Evolutionary conservation across 2,329 filamentous ascomycete species (phyloP).

Genomic region (Trichoderma pleuroti): DNA sequence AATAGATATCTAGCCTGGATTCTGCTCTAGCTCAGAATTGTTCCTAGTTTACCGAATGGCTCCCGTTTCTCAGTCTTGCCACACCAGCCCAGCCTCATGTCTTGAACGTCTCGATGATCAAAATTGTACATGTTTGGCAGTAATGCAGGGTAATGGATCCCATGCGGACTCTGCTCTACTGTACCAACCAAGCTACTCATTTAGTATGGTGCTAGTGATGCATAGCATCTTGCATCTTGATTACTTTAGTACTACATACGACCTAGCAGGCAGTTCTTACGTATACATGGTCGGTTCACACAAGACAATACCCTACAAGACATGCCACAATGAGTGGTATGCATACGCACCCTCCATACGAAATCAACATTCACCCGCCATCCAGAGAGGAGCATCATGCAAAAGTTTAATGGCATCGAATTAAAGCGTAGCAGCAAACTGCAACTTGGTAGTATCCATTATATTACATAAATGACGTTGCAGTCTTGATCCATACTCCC

Average conservation of each 20-base stretch:
- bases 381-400: not conserved
- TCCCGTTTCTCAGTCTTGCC: not conserved
- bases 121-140: not conserved
- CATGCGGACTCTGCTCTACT: not conserved
- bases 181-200: not conserved
- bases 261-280: not conserved
- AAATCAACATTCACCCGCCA: not conserved
- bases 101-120: not conserved
- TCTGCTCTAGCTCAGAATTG: not conserved
- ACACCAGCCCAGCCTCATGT: not conserved
- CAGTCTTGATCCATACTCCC: constrained; percentile 17
- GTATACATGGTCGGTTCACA: too few species aligned
- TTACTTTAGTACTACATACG: not conserved
- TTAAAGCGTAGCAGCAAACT: not conserved
- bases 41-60: not conserved
- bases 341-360: not conserved
- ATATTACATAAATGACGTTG: constrained; percentile 21
- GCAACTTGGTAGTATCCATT: constrained; percentile 1
- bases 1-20: not conserved
- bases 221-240: not conserved
- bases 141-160: not conserved
- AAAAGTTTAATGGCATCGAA: not conserved
- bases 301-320: not conserved
- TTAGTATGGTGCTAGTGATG: constrained; percentile 1
- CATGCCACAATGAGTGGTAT: too few species aligned